Evolutionary conservation across 2,329 filamentous ascomycete species (phyloP), one percentile per base, ranked within the genome.

Genomic region (Phialophora verrucosa): DNA sequence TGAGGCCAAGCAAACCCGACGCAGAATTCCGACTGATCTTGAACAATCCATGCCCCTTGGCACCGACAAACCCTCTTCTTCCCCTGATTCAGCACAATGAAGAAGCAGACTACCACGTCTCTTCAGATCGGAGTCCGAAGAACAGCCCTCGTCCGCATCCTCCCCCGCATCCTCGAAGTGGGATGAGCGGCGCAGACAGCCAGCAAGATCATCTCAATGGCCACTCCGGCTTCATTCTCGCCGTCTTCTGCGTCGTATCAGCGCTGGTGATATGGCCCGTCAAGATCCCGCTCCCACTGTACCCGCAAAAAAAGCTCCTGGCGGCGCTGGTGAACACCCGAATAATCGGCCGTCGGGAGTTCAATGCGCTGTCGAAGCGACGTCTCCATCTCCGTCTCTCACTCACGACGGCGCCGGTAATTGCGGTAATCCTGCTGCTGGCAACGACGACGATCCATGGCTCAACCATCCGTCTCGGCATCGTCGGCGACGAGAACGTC

Each of bases 381-480:
- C 53, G 23, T 20, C 60, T 71, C 5, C 57, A 68, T 47, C n/a
- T 73, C 42, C 67, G 68, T 6, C 56, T 73, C 11, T 73, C 71
- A 8, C 70, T 73, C 14, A 64, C 64, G 25, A 73, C 71, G 1
- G 71, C 71, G 10, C 71, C 71, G 1, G 65, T 72, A 25, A 69
- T 72, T 53, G 71, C 63, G 14, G 70, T 73, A 20, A 64, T 73
- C 17, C 53, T 73, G 7, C 64, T 72, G 17, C 64, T 73, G 29
- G 71, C 70, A 8, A 73, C 71, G 0, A 73, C 71, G 6, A 73
- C 71, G 6, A 71, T 73, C 25, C 42, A 73, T 51, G 71, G 71
- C 57, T 70, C 63, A 38, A 73, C 71, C 0, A 73, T 73, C 49
- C 64, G 50, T 38, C 64, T 73, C 1, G 71, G 71, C n/a, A 70